These are phyloP conservation scores for Agaricus blazei DNA, from an alignment of 768 basidiomycete species.

Conservation along the genomic window DNA sequence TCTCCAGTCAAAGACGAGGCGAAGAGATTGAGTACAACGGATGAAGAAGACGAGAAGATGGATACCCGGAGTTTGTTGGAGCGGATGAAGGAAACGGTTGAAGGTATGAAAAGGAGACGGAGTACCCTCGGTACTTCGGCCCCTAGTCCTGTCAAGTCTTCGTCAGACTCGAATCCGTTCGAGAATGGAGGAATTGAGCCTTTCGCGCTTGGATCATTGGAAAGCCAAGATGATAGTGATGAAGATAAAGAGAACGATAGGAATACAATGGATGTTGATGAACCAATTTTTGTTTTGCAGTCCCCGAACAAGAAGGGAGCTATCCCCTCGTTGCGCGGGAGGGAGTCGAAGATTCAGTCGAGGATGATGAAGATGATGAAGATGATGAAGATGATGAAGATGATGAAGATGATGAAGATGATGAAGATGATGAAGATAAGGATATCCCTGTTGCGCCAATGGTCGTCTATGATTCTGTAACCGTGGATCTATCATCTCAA, in stretches of 20 bases:
- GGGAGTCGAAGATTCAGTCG: neutral
- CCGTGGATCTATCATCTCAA: neutral
- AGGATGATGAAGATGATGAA: neutral
- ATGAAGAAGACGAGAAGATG: constrained; percentile 28
- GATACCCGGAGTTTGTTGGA: constrained; percentile 40
- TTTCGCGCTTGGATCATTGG: neutral
- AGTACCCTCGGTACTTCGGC: constrained; percentile 21
- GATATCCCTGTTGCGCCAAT: neutral
- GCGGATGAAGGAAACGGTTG: constrained; percentile 45
- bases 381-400: no score
- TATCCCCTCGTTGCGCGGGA: neutral
- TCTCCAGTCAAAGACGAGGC: constrained; percentile 12
- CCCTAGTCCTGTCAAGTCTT: constrained; percentile 1
- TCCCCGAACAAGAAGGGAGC: neutral
- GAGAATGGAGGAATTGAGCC: neutral
- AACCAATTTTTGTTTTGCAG: neutral
- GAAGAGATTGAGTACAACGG: constrained; percentile 13
- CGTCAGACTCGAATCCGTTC: neutral
- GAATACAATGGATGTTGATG: constrained; percentile 12
- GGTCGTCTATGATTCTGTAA: constrained; percentile 9
- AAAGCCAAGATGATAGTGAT: neutral
- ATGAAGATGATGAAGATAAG: no score
- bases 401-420: no score
- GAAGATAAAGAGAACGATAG: constrained; percentile 2
- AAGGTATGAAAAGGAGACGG: constrained; percentile 40